Conservation (phyloP, 1,284 basidiomycete species). For the Austropuccinia psidii region DNA sequence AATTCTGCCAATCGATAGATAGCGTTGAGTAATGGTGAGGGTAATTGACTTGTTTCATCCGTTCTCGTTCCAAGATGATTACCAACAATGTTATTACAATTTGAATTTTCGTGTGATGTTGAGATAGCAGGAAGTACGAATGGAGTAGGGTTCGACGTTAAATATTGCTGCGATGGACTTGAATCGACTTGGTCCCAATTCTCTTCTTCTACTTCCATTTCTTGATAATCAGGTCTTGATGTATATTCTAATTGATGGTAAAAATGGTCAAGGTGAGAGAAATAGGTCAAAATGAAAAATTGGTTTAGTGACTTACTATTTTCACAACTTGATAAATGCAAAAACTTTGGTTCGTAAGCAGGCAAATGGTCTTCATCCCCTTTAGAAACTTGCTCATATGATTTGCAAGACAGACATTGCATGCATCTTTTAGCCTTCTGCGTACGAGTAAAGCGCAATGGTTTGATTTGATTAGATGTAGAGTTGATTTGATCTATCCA, state of each 20-base stretch:
- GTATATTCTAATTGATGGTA: neutral
- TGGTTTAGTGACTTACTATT: neutral
- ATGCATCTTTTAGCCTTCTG: neutral
- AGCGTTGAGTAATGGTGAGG: slow-evolving; percentile 1
- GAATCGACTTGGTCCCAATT: slow-evolving; percentile 1
- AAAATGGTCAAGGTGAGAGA: neutral
- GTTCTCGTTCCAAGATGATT: neutral
- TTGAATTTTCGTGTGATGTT: neutral
- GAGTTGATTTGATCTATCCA: neutral
- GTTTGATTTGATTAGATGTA: neutral
- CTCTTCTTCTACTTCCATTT: neutral
- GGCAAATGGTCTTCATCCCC: neutral
- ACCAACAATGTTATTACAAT: neutral
- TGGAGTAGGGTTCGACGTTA: neutral
- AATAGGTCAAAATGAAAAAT: neutral
- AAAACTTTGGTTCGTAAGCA: neutral
- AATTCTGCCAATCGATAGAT: slow-evolving; percentile 12
- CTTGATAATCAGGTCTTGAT: neutral
- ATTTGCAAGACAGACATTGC: neutral
- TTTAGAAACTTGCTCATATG: neutral
- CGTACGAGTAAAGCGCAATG: neutral
- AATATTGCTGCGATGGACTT: neutral
- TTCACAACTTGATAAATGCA: neutral
- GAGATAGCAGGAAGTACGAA: neutral
- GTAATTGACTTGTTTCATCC: neutral